Base-by-base conservation (phyloP, 2,329 filamentous ascomycete genomes). In the Daldinia eschscholtzii region DNA sequence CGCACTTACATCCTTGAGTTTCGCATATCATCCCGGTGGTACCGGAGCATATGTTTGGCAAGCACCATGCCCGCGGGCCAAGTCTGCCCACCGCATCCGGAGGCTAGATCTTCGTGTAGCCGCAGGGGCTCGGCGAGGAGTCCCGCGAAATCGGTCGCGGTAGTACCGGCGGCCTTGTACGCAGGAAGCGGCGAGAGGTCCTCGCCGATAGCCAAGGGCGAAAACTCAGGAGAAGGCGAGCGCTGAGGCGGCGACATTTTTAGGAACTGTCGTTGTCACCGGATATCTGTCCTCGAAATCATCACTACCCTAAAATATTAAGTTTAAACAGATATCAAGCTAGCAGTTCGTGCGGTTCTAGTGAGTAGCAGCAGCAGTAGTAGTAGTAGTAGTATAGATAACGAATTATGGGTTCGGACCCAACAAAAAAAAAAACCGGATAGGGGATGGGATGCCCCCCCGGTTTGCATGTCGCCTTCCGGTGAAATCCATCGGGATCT, bases 21-120 rank as follows among this genome's bases (percentile, higher is more conserved):
- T 64, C 80, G 81, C 70, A 97, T 80, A 72, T 88, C 83, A n/a
- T 87, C 81, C 70, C 83, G 83, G 74, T 93, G 92, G 76, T 90
- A 90, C 59, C 91, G 88, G 66, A 98, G 85, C 86, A 98, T 87
- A 78, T 98, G 97, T 80, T 91, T 93, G 20, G 92, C 88, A 60
- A 99, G 84, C 15, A 96, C 88, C 89, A 97, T 92, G 10, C 96
- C 96, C 0, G 95, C 95, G 2, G 94, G 95, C 96, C 96, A 98
- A 10, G 97, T 86, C 81, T 97, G 93, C 2, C 96, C 96, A 56
- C 96, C 96, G 80, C 96, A 98, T 68, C 96, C 96, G 70, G 92
- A 89, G 64, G 88, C 89, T 55, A 97, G 86, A 80, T 98, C 94
- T 80, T 98, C 94, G 76, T 93, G 92, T 15, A 98, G 87, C 67